Base-by-base conservation (phyloP, 192 early-diverging fungal genomes). In the Geranomyces michiganensis region DNA sequence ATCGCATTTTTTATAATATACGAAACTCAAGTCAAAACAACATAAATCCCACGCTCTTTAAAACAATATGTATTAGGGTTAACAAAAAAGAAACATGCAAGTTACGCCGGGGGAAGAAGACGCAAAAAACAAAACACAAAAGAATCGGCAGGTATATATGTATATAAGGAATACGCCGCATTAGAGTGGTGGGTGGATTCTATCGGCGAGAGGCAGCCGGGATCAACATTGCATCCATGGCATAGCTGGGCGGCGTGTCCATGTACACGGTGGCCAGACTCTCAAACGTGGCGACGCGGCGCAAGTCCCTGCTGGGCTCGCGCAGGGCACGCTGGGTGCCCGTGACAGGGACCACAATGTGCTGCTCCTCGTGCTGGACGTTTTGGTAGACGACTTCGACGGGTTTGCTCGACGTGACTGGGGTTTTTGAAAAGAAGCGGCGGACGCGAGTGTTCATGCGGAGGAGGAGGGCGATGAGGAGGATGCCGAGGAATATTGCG, bases 211-310 rank as follows among this genome's bases (percentile, higher is more conserved):
- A 53, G 7, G 15, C n/a, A n/a, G n/a, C 17, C 24, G 58, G 58
- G 27, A 29, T 1, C 7, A 19, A 4, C 22, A 60, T 7, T 2
- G 19, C 30, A 17, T 32, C 17, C 7, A 7, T 3, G 12, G 58
- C 22, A 32, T 60, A 60, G 27, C 58, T 60, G 12, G 58, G 58
- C 30, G 58, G 58, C 27, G 22, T 32, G 31, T 26, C 58, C 58
- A 60, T 60, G 30, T 60, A 60, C 1, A 60, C 58, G 27, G 58
- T 60, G 27, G 58, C 58, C 1, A 60, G 31, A 60, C 58, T 60
- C 58, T 60, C 58, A 26, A 30, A 32, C 4, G 58, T 60, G 17
- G 58, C 22, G 17, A 26, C 15, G 4, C 58, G 6, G 6, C 58
- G 2, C 58, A 60, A 26, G 5, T 60, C 58, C 58, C 58, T 60